These are phyloP conservation scores for Termitomyces sp. DNA, from an alignment of 768 basidiomycete species.

Conservation along the genomic window DNA sequence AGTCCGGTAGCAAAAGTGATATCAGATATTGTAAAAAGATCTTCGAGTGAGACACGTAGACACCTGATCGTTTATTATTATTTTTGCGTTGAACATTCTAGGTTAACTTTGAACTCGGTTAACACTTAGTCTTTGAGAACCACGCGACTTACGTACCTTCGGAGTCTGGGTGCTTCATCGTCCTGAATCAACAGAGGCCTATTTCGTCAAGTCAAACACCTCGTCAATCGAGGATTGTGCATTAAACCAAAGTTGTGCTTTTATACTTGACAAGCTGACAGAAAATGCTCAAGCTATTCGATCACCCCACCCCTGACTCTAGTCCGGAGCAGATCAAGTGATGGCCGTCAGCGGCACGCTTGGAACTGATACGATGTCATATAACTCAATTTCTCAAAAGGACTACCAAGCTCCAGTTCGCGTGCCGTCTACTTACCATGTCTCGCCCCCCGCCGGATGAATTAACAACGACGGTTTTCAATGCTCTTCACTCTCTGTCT, in stretches of 20 bases:
- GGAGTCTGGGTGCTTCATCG: too few species aligned
- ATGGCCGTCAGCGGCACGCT: slow-evolving; percentile 2
- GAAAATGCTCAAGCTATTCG: too few species aligned
- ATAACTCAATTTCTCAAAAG: not conserved
- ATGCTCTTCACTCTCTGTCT: slow-evolving; percentile 45
- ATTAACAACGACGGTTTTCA: slow-evolving; percentile 47
- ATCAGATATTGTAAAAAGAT: too few species aligned
- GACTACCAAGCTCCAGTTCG: not conserved
- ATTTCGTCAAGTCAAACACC: not conserved
- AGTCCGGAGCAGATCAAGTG: not conserved
- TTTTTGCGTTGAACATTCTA: too few species aligned
- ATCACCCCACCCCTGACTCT: too few species aligned
- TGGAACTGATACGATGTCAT: not conserved
- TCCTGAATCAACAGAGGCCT: not conserved
- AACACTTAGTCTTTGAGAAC: too few species aligned
- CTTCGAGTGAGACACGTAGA: too few species aligned
- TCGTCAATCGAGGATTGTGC: not conserved
- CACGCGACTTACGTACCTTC: too few species aligned
- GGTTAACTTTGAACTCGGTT: too few species aligned
- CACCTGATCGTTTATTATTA: too few species aligned
- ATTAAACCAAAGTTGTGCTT: not conserved
- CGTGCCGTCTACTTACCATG: slow-evolving; percentile 8
- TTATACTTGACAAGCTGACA: too few species aligned
- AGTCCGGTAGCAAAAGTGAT: too few species aligned
- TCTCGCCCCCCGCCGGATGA: slow-evolving; percentile 38